Base-by-base conservation (phyloP, 2,329 filamentous ascomycete genomes). In the Tolypocladium endophyticum region DNA sequence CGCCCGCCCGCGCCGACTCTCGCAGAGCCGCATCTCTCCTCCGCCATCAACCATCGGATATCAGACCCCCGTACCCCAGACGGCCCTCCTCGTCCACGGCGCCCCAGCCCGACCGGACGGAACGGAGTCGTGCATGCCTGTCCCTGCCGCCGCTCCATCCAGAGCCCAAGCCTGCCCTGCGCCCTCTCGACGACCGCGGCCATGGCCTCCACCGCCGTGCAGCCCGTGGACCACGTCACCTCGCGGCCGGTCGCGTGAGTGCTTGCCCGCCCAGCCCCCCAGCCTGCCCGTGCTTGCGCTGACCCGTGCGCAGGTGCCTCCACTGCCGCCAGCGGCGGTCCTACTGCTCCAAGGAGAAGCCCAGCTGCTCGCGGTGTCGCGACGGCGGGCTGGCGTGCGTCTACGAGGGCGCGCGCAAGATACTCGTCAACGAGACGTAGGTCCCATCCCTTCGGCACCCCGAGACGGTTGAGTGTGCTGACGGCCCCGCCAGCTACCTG, bases 261-360 rank as follows among this genome's bases (percentile, higher is more conserved):
- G 28, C 28, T 16, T 25, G 23, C 43, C 3, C 41, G 3, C n/a
- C 43, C 12, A 28, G n/a, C 23, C 43, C 23, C n/a, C n/a, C n/a
- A n/a, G n/a, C n/a, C n/a, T n/a, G n/a, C n/a, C n/a, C n/a, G 41
- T 23, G 7, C 9, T 14, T 28, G 11, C 5, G 56, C 30, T 4
- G 23, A 53, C 14, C 25, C 45, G 20, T 58, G 4, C 45, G 25
- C 36, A 75, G 73, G 3, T 75, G 73, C 58, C 63, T 72, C 1
- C 65, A 68, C 20, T 75, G 73, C 59, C 70, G 73, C 6, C 66
- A 69, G 30, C 66, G 73, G 14, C 68, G 71, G 5, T 72, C 71
- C 0, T 72, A 68, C 47, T 75, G 73, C 63, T 73, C 71, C 23
- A 74, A 73, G 58, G 71, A 74, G 16, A 71, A 70, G 54, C 73